Conservation (phyloP, 1,284 basidiomycete species). For the Trichosporon sp. region DNA sequence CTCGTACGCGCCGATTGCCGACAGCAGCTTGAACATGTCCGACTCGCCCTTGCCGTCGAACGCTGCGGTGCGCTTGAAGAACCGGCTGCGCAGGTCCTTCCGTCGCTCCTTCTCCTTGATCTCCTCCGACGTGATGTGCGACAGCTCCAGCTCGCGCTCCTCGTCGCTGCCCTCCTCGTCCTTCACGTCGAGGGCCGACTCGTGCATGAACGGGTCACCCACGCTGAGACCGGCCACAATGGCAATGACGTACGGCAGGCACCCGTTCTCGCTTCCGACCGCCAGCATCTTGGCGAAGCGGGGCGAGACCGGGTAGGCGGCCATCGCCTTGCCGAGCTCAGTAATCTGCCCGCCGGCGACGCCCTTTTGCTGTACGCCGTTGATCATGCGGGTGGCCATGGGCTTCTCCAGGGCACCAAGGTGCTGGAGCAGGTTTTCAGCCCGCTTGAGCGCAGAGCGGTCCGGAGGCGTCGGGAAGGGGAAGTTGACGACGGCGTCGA, state of each 20-base stretch:
- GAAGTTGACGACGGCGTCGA: conserved; percentile 93
- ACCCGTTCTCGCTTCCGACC: conserved; percentile 83
- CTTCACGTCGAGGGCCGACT: conserved; percentile 59
- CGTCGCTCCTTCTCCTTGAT: conserved; percentile 64
- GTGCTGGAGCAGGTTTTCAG: conserved; percentile 73
- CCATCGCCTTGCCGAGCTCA: conserved; percentile 83
- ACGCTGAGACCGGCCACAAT: conserved; percentile 90
- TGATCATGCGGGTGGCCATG: conserved; percentile 45
- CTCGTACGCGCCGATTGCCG: conserved; percentile 93
- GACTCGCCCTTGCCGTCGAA: conserved; percentile 67
- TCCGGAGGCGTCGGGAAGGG: conserved; percentile 98
- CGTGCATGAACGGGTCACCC: conserved; percentile 91
- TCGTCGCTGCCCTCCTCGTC: conserved; percentile 50
- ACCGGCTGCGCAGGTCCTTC: conserved; percentile 63
- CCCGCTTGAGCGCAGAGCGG: conserved; percentile 67
- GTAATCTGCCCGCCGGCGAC: conserved; percentile 67
- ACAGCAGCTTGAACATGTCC: conserved; percentile 82
- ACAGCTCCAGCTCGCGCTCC: conserved; percentile 52
- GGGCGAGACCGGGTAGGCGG: conserved; percentile 86
- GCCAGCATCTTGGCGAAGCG: conserved; percentile 93
- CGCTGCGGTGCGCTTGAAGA: conserved; percentile 74
- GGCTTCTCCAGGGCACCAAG: conserved; percentile 72
- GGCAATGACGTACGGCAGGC: conserved; percentile 84
- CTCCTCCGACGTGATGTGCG: conserved; percentile 59
- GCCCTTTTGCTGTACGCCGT: conserved; percentile 38